phyloP scores from a whole-genome alignment of 2,329 filamentous ascomycete genomes.

The Bretziella fagacearum region DNA sequence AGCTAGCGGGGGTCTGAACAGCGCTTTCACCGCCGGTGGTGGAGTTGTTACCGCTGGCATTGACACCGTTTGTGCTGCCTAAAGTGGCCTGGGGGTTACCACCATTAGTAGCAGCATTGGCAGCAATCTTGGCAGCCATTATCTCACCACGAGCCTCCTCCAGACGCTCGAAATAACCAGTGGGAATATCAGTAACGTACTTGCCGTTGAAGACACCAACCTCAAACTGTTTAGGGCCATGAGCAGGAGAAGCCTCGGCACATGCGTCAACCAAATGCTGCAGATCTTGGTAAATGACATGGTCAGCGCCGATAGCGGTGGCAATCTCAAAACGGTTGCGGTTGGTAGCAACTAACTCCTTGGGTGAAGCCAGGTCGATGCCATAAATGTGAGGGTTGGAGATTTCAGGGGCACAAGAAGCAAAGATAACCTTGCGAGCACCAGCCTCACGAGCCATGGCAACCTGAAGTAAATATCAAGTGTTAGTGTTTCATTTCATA shows the following conservation, averaged over 20 bases:
- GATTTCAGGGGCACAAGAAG: constrained; percentile 66
- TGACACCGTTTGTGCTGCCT: constrained; percentile 1
- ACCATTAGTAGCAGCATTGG: background rate
- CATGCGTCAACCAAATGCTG: constrained; percentile 69
- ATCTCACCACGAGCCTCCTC: constrained; percentile 55
- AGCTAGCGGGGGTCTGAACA: constrained; percentile 5
- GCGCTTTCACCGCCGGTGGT: background rate
- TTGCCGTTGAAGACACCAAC: constrained; percentile 82
- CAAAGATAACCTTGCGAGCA: constrained; percentile 68
- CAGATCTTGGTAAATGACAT: constrained; percentile 44
- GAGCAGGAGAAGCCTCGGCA: constrained; percentile 41
- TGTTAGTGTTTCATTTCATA: background rate
- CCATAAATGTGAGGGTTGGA: constrained; percentile 63
- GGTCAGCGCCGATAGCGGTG: constrained; percentile 27
- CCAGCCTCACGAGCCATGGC: constrained; percentile 70
- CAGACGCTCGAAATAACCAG: constrained; percentile 68
- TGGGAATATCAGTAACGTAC: constrained; percentile 65
- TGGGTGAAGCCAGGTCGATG: constrained; percentile 30
- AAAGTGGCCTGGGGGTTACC: constrained; percentile 5
- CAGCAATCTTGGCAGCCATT: constrained; percentile 1
- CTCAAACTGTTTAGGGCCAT: constrained; percentile 54
- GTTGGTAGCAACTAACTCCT: constrained; percentile 27
- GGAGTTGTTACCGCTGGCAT: constrained; percentile 4
- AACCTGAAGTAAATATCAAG: constrained; percentile 17
- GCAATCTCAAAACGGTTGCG: constrained; percentile 27